A percentile compares a stretch with the other conserved stretches of the same genome.
Conservation (phyloP, 441 rosid species). For the Corymbia citriodora region DNA sequence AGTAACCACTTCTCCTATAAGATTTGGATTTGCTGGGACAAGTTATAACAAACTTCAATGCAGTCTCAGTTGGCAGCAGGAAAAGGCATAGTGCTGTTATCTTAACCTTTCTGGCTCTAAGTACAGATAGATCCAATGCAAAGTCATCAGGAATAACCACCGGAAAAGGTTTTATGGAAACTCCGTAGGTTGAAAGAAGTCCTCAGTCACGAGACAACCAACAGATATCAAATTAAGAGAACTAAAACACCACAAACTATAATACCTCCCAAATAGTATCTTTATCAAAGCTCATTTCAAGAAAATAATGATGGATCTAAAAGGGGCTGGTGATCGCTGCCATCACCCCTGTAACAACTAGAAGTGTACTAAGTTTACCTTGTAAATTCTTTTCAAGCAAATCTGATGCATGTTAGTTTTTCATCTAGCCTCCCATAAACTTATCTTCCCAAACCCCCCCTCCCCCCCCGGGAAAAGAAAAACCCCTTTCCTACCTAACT, state of each 20-base stretch:
- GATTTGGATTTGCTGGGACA: background rate
- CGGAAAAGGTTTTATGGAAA: background rate
- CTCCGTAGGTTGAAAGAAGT: background rate
- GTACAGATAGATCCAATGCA: background rate
- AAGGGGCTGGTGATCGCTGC: background rate
- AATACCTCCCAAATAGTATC: background rate
- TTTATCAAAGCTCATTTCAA: background rate
- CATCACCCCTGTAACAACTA: background rate
- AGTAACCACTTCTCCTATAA: background rate
- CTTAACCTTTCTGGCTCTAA: background rate
- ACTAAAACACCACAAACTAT: background rate
- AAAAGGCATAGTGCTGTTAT: background rate
- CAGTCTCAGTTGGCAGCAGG: background rate
- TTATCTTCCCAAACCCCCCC: background rate
- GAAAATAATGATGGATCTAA: background rate
- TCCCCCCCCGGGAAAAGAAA: background rate
- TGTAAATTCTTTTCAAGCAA: background rate
- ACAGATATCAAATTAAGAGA: background rate
- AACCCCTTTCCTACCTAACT: background rate
- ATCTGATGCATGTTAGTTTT: background rate
- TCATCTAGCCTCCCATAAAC: background rate
- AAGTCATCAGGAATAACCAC: too few relatives aligned
- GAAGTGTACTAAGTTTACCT: background rate
- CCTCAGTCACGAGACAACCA: background rate
- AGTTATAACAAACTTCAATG: background rate